phyloP scores from a whole-genome alignment of 257 asterid species.

The Sherardia arvensis region DNA sequence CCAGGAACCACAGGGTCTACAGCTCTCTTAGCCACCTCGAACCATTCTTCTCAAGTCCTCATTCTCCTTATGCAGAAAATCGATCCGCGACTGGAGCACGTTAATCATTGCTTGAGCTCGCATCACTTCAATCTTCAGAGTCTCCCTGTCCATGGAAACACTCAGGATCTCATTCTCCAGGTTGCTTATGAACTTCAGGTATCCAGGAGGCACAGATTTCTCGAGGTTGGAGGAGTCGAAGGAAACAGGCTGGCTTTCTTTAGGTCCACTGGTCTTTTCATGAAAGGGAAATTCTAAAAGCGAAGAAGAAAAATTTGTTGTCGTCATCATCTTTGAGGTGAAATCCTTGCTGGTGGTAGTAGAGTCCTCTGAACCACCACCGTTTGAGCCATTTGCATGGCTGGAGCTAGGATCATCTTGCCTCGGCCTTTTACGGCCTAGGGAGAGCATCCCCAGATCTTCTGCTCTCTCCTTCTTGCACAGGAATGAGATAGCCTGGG shows the following conservation, averaged over 20 bases:
- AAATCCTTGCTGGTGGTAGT: constrained; percentile 85
- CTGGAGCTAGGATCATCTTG: constrained; percentile 70
- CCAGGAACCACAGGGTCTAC: constrained; percentile 10
- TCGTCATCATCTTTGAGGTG: constrained; percentile 54
- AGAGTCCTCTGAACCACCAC: constrained; percentile 94
- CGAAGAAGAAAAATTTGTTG: constrained; percentile 48
- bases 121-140: constrained; percentile 87
- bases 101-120: constrained; percentile 90
- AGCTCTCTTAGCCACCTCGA: constrained; percentile 11
- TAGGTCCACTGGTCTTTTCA: constrained; percentile 40
- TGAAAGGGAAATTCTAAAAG: constrained; percentile 60
- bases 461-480: constrained; percentile 84
- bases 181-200: constrained; percentile 72
- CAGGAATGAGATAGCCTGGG: constrained; percentile 34
- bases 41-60: constrained; percentile 40
- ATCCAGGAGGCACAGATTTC: constrained; percentile 92
- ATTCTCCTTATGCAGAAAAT: constrained; percentile 52
- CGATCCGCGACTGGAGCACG: constrained; percentile 71
- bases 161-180: constrained; percentile 76
- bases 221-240: constrained; percentile 88
- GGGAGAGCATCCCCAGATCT: constrained; percentile 60
- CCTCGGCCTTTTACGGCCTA: constrained; percentile 62
- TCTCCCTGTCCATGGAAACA: constrained; percentile 85
- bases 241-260: constrained; percentile 42
- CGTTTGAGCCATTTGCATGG: constrained; percentile 88